Evolutionary conservation across 2,329 filamentous ascomycete genomes (phyloP), one percentile per base, ranked within the genome.

Genomic region (Madurella mycetomatis): DNA sequence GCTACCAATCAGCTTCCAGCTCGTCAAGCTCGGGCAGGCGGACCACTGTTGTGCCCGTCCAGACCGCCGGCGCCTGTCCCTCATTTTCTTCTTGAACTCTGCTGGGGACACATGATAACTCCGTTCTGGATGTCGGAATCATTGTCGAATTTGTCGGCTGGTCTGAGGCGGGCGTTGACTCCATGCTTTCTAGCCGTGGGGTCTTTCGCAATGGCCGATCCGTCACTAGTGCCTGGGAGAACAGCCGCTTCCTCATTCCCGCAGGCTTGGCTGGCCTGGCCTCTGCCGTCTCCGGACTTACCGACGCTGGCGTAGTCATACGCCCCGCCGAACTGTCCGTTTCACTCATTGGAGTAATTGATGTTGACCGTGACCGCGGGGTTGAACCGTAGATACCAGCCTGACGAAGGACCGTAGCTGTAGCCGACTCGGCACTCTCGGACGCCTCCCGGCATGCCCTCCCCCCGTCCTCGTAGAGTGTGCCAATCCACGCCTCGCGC

Each of bases 401-500:
- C 7, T 25, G 25, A 25, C 25, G 25, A 25, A 25, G 25, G 4
- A 7, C 7, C 25, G 25, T 25, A 25, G 25, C 25, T 25, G 25
- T 25, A 25, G 25, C 7, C 25, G 25, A 25, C 25, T 3, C 25
- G 25, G 25, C 47, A 18, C 48, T 49, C 31, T n/a, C 41, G 18
- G 43, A 47, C 32, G 37, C 44, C 47, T 32, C 37, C 2, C 13
- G 19, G 13, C 7, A 15, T 2, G 13, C 39, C n/a, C 31, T 40
- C 16, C n/a, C 25, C 25, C 25, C 19, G 5, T 64, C 64, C 12
- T 71, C 69, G 19, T 64, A 64, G 16, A 75, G 57, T 2, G 69
- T 69, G 0, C 71, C 73, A 4, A 70, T 61, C 70, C 72, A 83
- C 0, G 85, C 85, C 57, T 85, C 77, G 8, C 85, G 74, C 12